A percentile compares a stretch with the other conserved stretches of the same genome.
Evolutionary conservation across 225 moss, liverwort and hornwort genomes (phyloP).

Genomic region (Polytrichum formosum): DNA sequence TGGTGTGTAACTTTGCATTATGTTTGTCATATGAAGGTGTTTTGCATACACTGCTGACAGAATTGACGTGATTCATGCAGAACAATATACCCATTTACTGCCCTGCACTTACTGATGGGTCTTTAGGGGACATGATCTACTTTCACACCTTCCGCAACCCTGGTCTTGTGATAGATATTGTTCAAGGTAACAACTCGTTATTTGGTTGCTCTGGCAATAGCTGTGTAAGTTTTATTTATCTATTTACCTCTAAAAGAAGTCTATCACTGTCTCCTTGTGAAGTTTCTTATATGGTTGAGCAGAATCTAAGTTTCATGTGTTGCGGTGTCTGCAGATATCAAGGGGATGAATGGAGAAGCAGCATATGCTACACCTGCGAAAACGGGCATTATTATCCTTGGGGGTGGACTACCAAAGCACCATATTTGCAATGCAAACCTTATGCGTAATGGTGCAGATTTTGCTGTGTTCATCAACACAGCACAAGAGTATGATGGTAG

Average conservation of each 20-base stretch:
- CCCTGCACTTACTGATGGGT: slow-evolving; percentile 95
- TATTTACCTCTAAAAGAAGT: too few species aligned
- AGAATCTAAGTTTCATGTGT: too few species aligned
- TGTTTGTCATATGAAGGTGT: too few species aligned
- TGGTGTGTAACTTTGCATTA: too few species aligned
- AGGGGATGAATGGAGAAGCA: slow-evolving; percentile 77
- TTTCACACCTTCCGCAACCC: slow-evolving; percentile 92
- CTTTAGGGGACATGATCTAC: slow-evolving; percentile 96
- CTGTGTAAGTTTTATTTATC: not conserved
- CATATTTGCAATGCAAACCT: slow-evolving; percentile 99
- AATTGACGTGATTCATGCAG: slow-evolving; percentile 32
- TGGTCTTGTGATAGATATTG: slow-evolving; percentile 87
- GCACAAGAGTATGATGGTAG: slow-evolving; percentile 99
- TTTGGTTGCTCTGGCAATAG: not conserved
- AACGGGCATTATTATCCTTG: slow-evolving; percentile 82
- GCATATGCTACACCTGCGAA: slow-evolving; percentile 70
- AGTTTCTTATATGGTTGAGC: too few species aligned
- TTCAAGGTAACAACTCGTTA: slow-evolving; percentile 47
- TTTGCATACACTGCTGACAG: too few species aligned
- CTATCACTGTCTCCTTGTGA: too few species aligned
- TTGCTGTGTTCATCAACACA: slow-evolving; percentile 93
- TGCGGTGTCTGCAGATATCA: slow-evolving; percentile 62
- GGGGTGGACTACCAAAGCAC: slow-evolving; percentile 96
- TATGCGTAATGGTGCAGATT: slow-evolving; percentile 99
- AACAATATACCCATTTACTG: slow-evolving; percentile 85